phyloP scores from a whole-genome alignment of 139 green algal genomes.

The Raphidocelis subcapitata region DNA sequence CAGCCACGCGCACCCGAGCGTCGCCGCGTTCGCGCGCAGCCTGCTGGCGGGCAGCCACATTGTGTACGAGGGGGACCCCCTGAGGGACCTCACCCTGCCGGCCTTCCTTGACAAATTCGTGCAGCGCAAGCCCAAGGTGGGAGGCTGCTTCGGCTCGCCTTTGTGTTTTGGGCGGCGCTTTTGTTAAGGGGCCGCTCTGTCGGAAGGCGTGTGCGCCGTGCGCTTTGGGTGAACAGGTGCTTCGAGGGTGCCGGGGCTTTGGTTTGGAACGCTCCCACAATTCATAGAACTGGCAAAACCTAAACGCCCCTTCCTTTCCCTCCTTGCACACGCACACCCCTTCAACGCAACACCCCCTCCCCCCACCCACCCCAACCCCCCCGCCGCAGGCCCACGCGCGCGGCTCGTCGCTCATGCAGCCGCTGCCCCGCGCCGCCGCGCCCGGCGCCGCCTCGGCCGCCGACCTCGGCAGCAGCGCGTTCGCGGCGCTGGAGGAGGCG shows the following conservation, averaged over 20 bases:
- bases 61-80: slow-evolving; percentile 87
- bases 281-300: not conserved
- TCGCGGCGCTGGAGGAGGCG: slow-evolving; percentile 64
- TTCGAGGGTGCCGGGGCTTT: too few species aligned
- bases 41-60: slow-evolving; percentile 81
- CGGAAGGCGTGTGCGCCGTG: too few species aligned
- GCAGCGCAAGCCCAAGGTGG: slow-evolving; percentile 86
- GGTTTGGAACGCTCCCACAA: too few species aligned
- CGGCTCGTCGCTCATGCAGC: slow-evolving; percentile 83
- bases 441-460: slow-evolving; percentile 2
- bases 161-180: not conserved
- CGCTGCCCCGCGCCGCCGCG: slow-evolving; percentile 24
- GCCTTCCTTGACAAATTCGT: slow-evolving; percentile 96
- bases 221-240: too few species aligned
- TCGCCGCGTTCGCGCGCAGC: slow-evolving; percentile 81
- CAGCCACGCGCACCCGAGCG: slow-evolving; percentile 84
- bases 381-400: slow-evolving; percentile 29
- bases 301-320: not conserved
- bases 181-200: too few species aligned
- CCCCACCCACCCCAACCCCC: not conserved
- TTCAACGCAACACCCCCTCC: not conserved
- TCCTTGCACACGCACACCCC: too few species aligned
- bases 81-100: slow-evolving; percentile 77
- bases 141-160: too few species aligned
- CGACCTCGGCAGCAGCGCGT: slow-evolving; percentile 50